phyloP scores from a whole-genome alignment of 169 alveolate genomes.

The Cryptosporidium felis region DNA sequence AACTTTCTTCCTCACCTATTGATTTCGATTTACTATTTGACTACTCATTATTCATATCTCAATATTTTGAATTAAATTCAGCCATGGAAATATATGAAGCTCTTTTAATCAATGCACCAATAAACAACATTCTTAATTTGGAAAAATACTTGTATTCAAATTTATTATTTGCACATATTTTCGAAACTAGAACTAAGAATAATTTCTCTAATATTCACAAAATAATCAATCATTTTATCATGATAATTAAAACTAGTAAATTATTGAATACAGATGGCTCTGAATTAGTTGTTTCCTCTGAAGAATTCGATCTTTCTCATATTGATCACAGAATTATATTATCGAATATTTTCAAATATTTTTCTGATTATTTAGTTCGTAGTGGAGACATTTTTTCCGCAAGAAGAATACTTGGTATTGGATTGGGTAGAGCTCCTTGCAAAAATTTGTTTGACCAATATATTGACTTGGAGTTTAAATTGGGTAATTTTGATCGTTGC shows the following conservation, averaged over 20 bases:
- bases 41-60: slow-evolving; percentile 23
- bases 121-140: neutral
- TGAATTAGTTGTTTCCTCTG: neutral
- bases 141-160: slow-evolving; percentile 49
- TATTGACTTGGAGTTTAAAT: slow-evolving; percentile 91
- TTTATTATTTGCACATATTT: neutral
- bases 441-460: slow-evolving; percentile 90
- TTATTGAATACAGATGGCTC: neutral
- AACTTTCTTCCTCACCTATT: neutral
- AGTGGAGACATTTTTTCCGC: slow-evolving; percentile 82
- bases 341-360: slow-evolving; percentile 6
- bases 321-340: neutral
- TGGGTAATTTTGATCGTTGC: slow-evolving; percentile 94
- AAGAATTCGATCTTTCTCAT: neutral
- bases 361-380: slow-evolving; percentile 9
- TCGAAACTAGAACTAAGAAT: neutral
- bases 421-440: slow-evolving; percentile 92
- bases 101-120: neutral
- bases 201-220: neutral
- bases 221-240: slow-evolving; percentile 14
- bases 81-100: neutral
- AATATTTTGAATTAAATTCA: slow-evolving; percentile 27
- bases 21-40: slow-evolving; percentile 45
- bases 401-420: slow-evolving; percentile 91
- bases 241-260: neutral